Conservation (phyloP, 208 protist species). For the Acanthamoeba culbertsoni region DNA sequence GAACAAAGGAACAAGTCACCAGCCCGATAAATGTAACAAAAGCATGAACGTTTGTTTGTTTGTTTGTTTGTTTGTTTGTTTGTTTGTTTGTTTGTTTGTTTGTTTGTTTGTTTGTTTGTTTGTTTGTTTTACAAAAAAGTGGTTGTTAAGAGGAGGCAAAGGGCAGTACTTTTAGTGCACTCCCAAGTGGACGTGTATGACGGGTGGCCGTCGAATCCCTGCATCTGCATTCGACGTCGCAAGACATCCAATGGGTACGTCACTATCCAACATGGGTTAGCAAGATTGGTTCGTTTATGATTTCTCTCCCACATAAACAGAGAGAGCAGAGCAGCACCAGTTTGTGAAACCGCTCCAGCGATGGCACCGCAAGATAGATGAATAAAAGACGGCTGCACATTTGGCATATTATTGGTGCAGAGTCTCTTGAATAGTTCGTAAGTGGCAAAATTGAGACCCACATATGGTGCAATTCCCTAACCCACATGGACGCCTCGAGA, state of each 20-base stretch:
- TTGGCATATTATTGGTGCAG: background rate
- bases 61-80: too few relatives aligned
- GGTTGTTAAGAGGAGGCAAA: background rate
- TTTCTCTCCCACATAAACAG: background rate
- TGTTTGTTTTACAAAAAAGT: background rate
- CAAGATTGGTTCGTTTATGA: background rate
- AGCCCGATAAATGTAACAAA: too few relatives aligned
- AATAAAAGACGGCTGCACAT: background rate
- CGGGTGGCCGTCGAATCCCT: slow-evolving; percentile 35
- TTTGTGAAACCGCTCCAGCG: slow-evolving; percentile 70
- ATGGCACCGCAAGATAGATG: slow-evolving; percentile 63
- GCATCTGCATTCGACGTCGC: slow-evolving; percentile 75
- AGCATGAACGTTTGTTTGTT: too few relatives aligned
- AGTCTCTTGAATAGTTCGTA: slow-evolving; percentile 68
- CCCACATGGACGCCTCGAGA: background rate
- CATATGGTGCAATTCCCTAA: slow-evolving; percentile 73
- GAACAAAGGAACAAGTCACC: background rate
- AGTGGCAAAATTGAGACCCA: slow-evolving; percentile 73
- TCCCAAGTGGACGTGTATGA: slow-evolving; percentile 41
- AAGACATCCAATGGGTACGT: slow-evolving; percentile 75
- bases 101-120: too few relatives aligned
- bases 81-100: too few relatives aligned
- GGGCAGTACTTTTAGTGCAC: background rate
- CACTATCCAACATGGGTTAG: slow-evolving; percentile 40
- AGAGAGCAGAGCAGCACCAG: slow-evolving; percentile 47